These are phyloP conservation scores for Spergularia marina DNA, from an alignment of 148 eudicot species.

Conservation along the genomic window DNA sequence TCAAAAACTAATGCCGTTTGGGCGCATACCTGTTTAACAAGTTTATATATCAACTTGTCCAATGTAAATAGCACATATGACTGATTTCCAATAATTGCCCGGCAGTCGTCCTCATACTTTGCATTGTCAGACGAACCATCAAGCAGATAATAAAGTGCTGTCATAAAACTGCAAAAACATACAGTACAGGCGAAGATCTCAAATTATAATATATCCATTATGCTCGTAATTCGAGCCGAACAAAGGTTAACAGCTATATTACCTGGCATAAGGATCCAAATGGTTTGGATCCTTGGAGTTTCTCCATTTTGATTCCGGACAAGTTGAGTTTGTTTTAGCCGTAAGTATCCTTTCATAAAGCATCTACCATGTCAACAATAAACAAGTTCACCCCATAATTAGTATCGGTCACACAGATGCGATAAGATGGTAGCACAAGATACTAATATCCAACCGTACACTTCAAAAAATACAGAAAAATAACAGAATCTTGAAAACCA, in stretches of 20 bases:
- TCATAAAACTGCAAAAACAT: slow-evolving; percentile 60
- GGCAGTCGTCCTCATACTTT: slow-evolving; percentile 93
- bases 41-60: slow-evolving; percentile 91
- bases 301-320: slow-evolving; percentile 60
- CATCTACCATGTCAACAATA: slow-evolving; percentile 39
- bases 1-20: neutral
- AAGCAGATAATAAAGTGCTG: slow-evolving; percentile 72
- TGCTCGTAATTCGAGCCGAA: neutral
- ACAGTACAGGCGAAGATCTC: slow-evolving; percentile 2
- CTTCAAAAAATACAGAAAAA: neutral
- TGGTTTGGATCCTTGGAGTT: slow-evolving; percentile 51
- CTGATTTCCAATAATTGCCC: slow-evolving; percentile 82
- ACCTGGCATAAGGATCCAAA: slow-evolving; percentile 77
- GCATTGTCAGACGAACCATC: slow-evolving; percentile 93
- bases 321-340: slow-evolving; percentile 56
- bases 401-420: neutral
- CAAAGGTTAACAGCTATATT: slow-evolving; percentile 4
- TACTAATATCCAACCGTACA: neutral
- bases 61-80: slow-evolving; percentile 86
- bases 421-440: neutral
- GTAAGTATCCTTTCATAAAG: slow-evolving; percentile 79
- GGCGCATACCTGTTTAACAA: slow-evolving; percentile 75
- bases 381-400: slow-evolving; percentile 2
- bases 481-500: neutral
- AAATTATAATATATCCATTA: neutral